Evolutionary conservation across 495 filamentous ascomycete species (phyloP), one percentile per base, ranked within the genome.

Genomic region (Podospora pseudoanserina): DNA sequence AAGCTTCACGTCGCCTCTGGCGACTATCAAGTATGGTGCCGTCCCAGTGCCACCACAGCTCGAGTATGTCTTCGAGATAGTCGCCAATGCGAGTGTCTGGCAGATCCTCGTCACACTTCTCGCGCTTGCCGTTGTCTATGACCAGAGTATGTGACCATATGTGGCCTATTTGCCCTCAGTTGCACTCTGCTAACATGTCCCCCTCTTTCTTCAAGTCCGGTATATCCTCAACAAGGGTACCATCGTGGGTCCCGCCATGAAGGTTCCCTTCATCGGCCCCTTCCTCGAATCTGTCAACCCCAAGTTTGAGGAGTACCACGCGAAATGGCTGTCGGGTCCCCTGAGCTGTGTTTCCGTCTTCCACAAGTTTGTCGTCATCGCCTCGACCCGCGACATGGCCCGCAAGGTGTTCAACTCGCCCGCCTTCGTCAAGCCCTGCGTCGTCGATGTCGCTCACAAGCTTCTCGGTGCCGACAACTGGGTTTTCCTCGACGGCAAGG

Each of bases 361-460:
- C 83, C 95, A 99, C 86, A 97, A 93, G 80, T 99, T 99, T 79
- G 95, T 99, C 71, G 93, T 99, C 39, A 96, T 99, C 76, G 95
- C 94, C 20, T 97, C 94, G 19, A 92, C 91, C 59, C 91, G 96
- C 74, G 95, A 99, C 79, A 91, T 98, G 86, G 91, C 96, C 67
- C 89, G 96, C 66, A 99, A 98, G 78, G 89, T 98, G 72, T 94
- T 99, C 88, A 98, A 98, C 81, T 94, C 93, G 67, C 95, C 95
- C 19, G 72, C 79, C 59, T 98, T 89, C 73, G 95, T 97, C 71
- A 97, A 97, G 82, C 95, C 95, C 34, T 98, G 95, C 78, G 93
- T 99, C 61, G 95, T 99, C 68, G 96, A 98, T 81, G 88, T 89
- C 59, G 96, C 95, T 56, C 89, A 93, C 83, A 98, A 98, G 82